Percentiles rank a stretch among this genome's conserved stretches.
Conservation (phyloP, 2,329 filamentous ascomycete genomes). For the Sarocladium kiliense region DNA sequence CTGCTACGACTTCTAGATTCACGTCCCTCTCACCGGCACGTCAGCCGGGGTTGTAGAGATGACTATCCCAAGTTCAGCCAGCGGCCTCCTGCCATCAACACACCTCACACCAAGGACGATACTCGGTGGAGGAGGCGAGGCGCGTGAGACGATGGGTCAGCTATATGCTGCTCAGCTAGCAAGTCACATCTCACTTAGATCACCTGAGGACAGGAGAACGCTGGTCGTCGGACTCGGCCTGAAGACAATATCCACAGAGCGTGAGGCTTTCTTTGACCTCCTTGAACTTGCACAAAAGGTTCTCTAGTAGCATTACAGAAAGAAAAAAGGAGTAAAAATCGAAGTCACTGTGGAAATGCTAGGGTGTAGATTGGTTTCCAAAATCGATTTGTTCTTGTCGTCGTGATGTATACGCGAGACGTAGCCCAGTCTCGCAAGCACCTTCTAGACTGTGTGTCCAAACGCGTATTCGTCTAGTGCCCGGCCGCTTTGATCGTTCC, state of each 20-base stretch:
- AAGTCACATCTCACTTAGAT: constrained; percentile 67
- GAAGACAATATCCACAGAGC: constrained; percentile 41
- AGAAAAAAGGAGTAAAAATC: neutral
- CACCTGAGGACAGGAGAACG: constrained; percentile 58
- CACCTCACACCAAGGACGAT: constrained; percentile 84
- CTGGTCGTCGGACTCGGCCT: constrained; percentile 60
- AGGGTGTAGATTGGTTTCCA: neutral
- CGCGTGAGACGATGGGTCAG: constrained; percentile 79
- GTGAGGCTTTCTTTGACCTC: constrained; percentile 59
- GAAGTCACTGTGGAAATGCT: neutral
- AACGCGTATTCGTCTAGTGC: neutral
- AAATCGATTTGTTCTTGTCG: constrained; percentile 3
- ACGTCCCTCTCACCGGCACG: constrained; percentile 70
- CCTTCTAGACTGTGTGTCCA: constrained; percentile 8
- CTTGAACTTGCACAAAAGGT: constrained; percentile 58
- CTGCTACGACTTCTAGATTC: constrained; percentile 49
- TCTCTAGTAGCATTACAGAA: constrained; percentile 27
- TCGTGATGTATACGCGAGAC: constrained; percentile 5
- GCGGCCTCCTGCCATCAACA: constrained; percentile 63
- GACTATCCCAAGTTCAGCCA: constrained; percentile 40
- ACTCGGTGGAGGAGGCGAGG: constrained; percentile 73
- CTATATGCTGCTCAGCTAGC: constrained; percentile 87
- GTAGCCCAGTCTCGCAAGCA: neutral
- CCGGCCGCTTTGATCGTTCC: neutral
- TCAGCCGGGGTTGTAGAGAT: constrained; percentile 61